Base-by-base conservation (phyloP, 768 basidiomycete species). In the Trametes gibbosa region DNA sequence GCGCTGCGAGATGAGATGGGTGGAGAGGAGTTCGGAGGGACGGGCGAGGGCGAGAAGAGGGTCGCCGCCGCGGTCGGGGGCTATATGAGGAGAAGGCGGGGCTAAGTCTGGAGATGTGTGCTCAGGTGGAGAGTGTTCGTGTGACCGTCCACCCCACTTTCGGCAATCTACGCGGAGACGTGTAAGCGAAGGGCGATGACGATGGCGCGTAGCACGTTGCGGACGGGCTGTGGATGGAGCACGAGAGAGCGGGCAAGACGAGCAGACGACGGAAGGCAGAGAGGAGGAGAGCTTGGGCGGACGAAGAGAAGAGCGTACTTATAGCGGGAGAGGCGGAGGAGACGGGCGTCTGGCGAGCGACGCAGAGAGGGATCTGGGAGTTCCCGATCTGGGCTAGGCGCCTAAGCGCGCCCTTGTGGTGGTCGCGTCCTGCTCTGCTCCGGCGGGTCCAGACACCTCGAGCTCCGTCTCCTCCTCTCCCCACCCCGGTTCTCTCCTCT, bases 141-240 rank as follows among this genome's bases (percentile, higher is more conserved):
- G 59, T 56, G 59, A 61, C 59, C 53, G 53, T 47, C n/a, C 52
- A 51, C 53, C 54, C 59, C 53, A 50, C 53, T 56, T 61, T 59
- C 59, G 59, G 59, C 59, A 61, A 61, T 56, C 54, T 56, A 51
- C 49, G 59, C 52, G 16, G 21, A 27, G 25, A 12, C 19, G 41
- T 43, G 52, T 21, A 42, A 32, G 29, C 29, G 29, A 10, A 32
- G 29, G 29, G 29, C 29, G 29, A 51, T 46, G 56, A 37, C 56
- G 49, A n/a, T 29, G 56, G 41, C 25, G n/a, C 17, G 48, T 29
- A 40, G 39, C 27, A 21, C 37, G 54, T 10, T 35, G 23, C 46
- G 5, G 10, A n/a, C 3, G 48, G 19, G 29, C 24, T n/a, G 19
- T 21, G 46, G 13, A 9, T 35, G 21, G 8, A 21, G 24, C 6